Percentiles rank a stretch among this genome's conserved stretches.
Conservation (phyloP, 2,329 filamentous ascomycete genomes). For the Fusarium sterilihyphosum region DNA sequence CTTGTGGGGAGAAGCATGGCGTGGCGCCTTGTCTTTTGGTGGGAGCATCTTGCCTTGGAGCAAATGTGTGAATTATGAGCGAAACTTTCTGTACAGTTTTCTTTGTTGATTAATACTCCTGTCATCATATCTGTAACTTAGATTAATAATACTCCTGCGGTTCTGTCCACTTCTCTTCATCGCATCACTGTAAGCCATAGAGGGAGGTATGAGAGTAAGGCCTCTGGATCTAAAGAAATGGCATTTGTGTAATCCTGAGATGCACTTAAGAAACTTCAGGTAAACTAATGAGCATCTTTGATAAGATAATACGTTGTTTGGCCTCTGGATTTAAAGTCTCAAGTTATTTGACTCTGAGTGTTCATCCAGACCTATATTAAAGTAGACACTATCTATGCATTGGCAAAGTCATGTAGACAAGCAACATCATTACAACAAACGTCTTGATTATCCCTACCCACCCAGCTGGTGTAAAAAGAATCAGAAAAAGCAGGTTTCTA, state of each 20-base stretch:
- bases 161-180: background rate
- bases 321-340: background rate
- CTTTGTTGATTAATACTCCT: conserved; percentile 13
- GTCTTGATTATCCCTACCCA: conserved; percentile 6
- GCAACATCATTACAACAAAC: conserved; percentile 34
- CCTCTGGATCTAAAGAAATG: background rate
- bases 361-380: conserved; percentile 21
- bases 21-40: conserved; percentile 29
- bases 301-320: background rate
- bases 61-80: conserved; percentile 25
- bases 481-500: conserved; percentile 7
- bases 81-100: conserved; percentile 5
- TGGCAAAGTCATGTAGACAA: conserved; percentile 17
- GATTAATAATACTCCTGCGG: conserved; percentile 26
- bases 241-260: background rate
- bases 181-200: background rate
- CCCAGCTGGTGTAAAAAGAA: conserved; percentile 6
- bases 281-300: background rate
- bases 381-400: conserved; percentile 10
- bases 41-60: conserved; percentile 38
- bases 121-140: conserved; percentile 19
- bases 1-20: conserved; percentile 33
- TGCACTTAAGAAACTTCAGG: background rate
- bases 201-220: background rate
- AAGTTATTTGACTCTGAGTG: background rate